Evolutionary conservation across 164 flowering plant species (phyloP), one percentile per base, ranked within the genome.

Genomic region (Chimonanthus salicifolius): DNA sequence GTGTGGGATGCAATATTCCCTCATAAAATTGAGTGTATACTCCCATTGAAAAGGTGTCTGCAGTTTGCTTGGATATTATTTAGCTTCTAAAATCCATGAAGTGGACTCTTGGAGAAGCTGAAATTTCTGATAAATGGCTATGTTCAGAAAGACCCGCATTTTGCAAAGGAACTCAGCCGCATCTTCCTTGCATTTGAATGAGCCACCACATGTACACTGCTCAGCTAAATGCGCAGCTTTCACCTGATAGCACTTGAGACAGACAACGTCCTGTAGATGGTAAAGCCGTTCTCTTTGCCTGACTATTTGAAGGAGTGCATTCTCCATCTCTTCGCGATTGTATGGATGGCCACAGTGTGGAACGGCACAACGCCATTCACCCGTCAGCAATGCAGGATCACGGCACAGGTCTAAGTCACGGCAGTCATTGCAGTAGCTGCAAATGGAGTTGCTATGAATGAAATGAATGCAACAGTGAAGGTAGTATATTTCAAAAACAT

Each of bases 321-420:
- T 95, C 81, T 93, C 98, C 92, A 95, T 89, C 62, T 80, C 84
- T 76, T 90, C 97, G 7, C 91, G 87, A 72, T 92, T 88, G 75
- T 93, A 93, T 11, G 94, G 97, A 77, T 95, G 98, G 63, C 97
- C 97, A 76, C 98, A 95, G 67, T 93, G 97, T 58, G 96, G 88
- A 74, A 90, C 90, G n/a, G 85, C 84, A 80, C 99, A 95, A 7
- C 85, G 84, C 98, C 97, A 93, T 71, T 93, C 94, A 63, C 85
- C 81, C n/a, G 82, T 86, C 8, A 84, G 81, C 50, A 91, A 73
- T 67, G 89, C 81, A 60, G 90, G 72, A 81, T 95, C 99, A 51
- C 94, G 90, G 75, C 94, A 87, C 76, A 95, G 78, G 78, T 95
- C 98, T 66, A 95, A 82, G 82, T 95, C 98, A 80, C 98, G 83